Percentiles rank a stretch among this genome's conserved stretches.
Evolutionary conservation across 352 stramenopile species (phyloP).

Genomic region (Globisporangium abappressorium): DNA sequence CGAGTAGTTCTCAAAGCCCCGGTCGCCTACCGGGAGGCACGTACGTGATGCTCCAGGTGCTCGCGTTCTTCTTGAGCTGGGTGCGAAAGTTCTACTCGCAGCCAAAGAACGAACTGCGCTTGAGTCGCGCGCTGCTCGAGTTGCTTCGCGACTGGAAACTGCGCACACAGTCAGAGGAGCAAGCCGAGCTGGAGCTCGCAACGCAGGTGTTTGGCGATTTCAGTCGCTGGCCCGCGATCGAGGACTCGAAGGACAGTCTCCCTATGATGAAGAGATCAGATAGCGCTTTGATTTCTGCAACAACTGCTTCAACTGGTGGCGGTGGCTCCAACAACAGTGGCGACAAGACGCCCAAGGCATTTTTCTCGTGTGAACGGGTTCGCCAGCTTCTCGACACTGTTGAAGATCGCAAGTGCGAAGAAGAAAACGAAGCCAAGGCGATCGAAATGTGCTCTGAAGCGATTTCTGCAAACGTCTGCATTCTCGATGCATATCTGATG

Average conservation of each 20-base stretch:
- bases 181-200: constrained; percentile 24
- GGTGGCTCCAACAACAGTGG: background rate
- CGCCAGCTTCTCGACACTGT: constrained; percentile 1
- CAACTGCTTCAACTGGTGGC: background rate
- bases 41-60: constrained; percentile 33
- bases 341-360: background rate
- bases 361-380: constrained; percentile 17
- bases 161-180: constrained; percentile 19
- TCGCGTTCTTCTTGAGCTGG: constrained; percentile 49
- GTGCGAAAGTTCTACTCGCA: constrained; percentile 39
- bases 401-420: background rate
- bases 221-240: constrained; percentile 35
- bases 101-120: constrained; percentile 29
- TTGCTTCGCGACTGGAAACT: constrained; percentile 26
- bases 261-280: background rate
- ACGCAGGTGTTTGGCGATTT: constrained; percentile 38
- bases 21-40: constrained; percentile 22
- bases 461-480: constrained; percentile 19
- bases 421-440: constrained; percentile 2
- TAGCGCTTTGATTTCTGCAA: background rate
- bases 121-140: constrained; percentile 30
- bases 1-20: background rate
- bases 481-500: constrained; percentile 18
- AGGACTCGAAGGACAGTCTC: constrained; percentile 7
- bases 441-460: constrained; percentile 21